These are phyloP conservation scores for Theileria luwenshuni DNA, from an alignment of 169 alveolate species.

Conservation along the genomic window DNA sequence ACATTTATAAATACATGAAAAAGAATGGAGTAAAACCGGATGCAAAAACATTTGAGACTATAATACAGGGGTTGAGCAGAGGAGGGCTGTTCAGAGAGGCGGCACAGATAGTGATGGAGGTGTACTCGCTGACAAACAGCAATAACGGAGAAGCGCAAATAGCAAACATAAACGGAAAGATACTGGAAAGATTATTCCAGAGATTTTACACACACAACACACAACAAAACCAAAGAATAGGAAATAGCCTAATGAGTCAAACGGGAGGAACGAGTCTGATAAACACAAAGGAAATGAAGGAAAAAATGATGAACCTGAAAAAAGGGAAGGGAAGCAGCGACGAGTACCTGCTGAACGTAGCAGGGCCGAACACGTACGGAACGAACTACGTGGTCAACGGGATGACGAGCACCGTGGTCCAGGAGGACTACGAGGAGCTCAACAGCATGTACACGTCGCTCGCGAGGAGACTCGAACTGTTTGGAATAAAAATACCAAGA, in stretches of 20 bases:
- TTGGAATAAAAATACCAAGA: conserved; percentile 26
- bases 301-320: neutral
- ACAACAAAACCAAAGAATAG: too few relatives aligned
- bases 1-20: conserved; percentile 70
- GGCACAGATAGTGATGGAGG: conserved; percentile 48
- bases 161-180: conserved; percentile 46
- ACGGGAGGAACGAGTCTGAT: neutral
- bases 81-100: conserved; percentile 61
- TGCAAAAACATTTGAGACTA: conserved; percentile 75
- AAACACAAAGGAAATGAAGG: neutral
- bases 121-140: conserved; percentile 36
- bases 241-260: too few relatives aligned
- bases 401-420: neutral
- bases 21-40: conserved; percentile 67
- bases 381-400: neutral
- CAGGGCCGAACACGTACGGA: neutral
- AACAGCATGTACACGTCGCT: conserved; percentile 30
- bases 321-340: neutral
- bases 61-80: conserved; percentile 50
- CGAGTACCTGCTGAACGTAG: neutral
- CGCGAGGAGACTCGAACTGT: conserved; percentile 30
- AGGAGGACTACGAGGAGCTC: conserved; percentile 10
- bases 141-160: conserved; percentile 32
- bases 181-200: conserved; percentile 51
- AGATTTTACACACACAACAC: conserved; percentile 21